phyloP scores from a whole-genome alignment of 2,329 filamentous ascomycete genomes.

The Alternaria conjuncta region DNA sequence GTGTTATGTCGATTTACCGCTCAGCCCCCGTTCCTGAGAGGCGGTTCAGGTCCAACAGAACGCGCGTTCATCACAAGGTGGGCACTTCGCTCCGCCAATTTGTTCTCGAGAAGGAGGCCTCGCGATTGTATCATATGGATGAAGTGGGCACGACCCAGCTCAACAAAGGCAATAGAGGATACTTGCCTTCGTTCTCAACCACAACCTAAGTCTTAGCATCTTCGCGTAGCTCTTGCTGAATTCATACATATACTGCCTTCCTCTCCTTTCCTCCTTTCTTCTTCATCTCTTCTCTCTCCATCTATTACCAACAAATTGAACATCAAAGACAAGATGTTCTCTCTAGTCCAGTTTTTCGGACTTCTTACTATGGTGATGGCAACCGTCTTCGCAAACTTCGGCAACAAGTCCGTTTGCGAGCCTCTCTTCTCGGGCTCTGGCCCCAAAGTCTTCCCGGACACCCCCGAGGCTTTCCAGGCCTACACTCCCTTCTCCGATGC shows the following conservation, averaged over 20 bases:
- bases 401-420: neutral
- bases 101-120: neutral
- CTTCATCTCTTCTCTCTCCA: neutral
- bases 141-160: neutral
- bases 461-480: conserved; percentile 16
- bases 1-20: neutral
- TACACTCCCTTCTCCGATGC: conserved; percentile 9
- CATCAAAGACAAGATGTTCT: neutral
- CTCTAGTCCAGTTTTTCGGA: neutral
- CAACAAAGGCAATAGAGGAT: neutral
- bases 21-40: neutral
- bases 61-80: neutral
- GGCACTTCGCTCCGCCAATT: neutral
- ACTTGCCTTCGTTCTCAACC: neutral
- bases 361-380: neutral
- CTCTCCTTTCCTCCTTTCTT: neutral
- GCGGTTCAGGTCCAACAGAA: neutral
- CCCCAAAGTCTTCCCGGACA: conserved; percentile 14
- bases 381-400: neutral
- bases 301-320: neutral
- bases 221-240: neutral
- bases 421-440: conserved; percentile 3
- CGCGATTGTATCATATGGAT: neutral
- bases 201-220: neutral
- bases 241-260: neutral